phyloP scores from a whole-genome alignment of 345 rosid species.

The Arabidopsis thaliana region TAIR10.1 NC_003075.7:16247501-16248000 shows the following conservation, averaged over 20 bases:
- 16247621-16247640: constrained; percentile 32
- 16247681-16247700: constrained; percentile 4
- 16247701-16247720: constrained; percentile 16
- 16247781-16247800: neutral
- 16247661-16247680: constrained; percentile 38
- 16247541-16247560: constrained; percentile 29
- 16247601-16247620: constrained; percentile 20
- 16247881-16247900: neutral
- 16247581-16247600: constrained; percentile 29
- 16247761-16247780: neutral
- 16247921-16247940: neutral
- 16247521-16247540: constrained; percentile 15
- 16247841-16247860: neutral
- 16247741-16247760: constrained; percentile 17
- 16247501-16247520: constrained; percentile 21
- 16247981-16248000: constrained; percentile 8
- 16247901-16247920: constrained; percentile 2
- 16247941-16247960: constrained; percentile 29
- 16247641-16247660: constrained; percentile 10
- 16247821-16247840: constrained; percentile 19
- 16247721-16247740: neutral
- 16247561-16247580: constrained; percentile 23
- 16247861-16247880: neutral
- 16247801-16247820: constrained; percentile 23
- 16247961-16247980: constrained; percentile 24